Base-by-base conservation (phyloP, 1,284 basidiomycete genomes). In the Cystobasidiaceae sp. region DNA sequence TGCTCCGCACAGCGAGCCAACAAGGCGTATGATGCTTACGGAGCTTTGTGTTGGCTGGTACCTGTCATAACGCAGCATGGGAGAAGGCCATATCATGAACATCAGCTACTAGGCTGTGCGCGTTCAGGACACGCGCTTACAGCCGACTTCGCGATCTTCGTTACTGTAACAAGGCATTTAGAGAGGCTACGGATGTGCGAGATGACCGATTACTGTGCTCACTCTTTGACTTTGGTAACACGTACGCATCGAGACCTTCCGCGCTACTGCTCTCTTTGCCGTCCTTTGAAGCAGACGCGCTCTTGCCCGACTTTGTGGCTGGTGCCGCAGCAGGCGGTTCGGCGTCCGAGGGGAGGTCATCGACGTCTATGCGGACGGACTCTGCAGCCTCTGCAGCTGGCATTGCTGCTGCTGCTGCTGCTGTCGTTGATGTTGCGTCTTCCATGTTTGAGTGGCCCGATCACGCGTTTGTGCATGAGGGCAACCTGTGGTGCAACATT, bases 71-170 rank as follows among this genome's bases (percentile, higher is more conserved):
- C 11, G 15, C n/a, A n/a, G n/a, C n/a, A n/a, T n/a, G n/a, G n/a
- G n/a, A n/a, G n/a, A n/a, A n/a, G n/a, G n/a, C n/a, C n/a, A n/a
- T n/a, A n/a, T n/a, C n/a, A n/a, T n/a, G n/a, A n/a, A n/a, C n/a
- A n/a, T n/a, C n/a, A n/a, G n/a, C n/a, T n/a, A n/a, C n/a, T n/a
- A n/a, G 9, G 46, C 6, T 4, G 6, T n/a, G 41, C 11, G 34
- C 54, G 45, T 9, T 8, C 13, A 17, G 37, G 11, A 11, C 39
- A 56, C 54, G 54, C 54, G 54, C n/a, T n/a, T 56, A 64, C 61
- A 55, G 61, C 39, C n/a, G 49, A 33, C 48, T 64, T 64, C 21
- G 61, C 50, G 15, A 64, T 30, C 33, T 56, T 64, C 21, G 52
- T 55, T 1, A 64, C 61, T 64, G 52, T 25, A 41, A 15, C 2